These are phyloP conservation scores for Trichomonascus vanleenenianus DNA, from an alignment of 805 yeast species.

Conservation along the genomic window DNA sequence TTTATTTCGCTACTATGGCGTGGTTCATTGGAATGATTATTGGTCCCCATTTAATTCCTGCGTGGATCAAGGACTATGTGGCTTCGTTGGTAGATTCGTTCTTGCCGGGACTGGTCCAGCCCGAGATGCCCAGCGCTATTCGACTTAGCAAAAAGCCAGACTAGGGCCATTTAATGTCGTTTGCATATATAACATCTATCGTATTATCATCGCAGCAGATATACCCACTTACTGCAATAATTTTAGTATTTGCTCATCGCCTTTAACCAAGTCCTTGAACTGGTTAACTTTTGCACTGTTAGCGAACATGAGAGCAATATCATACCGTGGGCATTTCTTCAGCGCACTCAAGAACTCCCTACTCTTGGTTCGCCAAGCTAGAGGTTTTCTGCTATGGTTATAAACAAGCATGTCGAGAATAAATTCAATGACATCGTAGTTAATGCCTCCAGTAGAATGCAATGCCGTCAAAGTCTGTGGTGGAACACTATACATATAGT, in stretches of 20 bases:
- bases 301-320: constrained; percentile 7
- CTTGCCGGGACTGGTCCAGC: constrained; percentile 29
- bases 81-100: constrained; percentile 18
- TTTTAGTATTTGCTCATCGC: background rate
- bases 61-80: background rate
- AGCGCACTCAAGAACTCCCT: background rate
- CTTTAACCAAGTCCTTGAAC: background rate
- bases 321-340: constrained; percentile 7
- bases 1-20: constrained; percentile 54
- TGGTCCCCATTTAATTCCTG: constrained; percentile 62
- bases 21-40: constrained; percentile 59
- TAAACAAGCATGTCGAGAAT: constrained; percentile 12
- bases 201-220: background rate
- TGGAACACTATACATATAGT: constrained; percentile 10
- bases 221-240: background rate
- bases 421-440: constrained; percentile 18
- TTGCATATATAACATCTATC: background rate
- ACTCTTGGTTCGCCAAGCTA: constrained; percentile 2
- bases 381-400: background rate
- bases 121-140: background rate
- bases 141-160: background rate
- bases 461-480: constrained; percentile 5
- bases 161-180: background rate
- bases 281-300: background rate
- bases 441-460: constrained; percentile 15